A percentile compares a stretch with the other conserved stretches of the same genome.
Evolutionary conservation across 164 flowering plant genomes (phyloP).

Genomic region (Cinnamomum micranthum): DNA sequence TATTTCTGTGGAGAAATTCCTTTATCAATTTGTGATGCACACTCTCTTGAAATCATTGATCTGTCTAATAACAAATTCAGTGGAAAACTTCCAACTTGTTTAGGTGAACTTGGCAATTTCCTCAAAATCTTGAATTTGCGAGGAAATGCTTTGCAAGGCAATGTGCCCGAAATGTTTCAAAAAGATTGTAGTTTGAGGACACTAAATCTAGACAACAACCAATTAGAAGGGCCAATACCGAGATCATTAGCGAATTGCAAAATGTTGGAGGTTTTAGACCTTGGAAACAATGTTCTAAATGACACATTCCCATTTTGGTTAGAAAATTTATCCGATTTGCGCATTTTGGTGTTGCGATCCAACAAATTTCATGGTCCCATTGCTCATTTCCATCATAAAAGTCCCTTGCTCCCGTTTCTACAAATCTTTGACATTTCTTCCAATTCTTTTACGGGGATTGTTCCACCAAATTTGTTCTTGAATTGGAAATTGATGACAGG

Average conservation of each 20-base stretch:
- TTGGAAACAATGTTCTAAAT: not conserved
- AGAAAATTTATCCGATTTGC: not conserved
- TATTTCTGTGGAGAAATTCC: not conserved
- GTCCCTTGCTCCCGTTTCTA: not conserved
- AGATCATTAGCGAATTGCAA: not conserved
- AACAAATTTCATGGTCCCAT: not conserved
- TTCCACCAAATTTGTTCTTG: not conserved
- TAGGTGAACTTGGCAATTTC: not conserved
- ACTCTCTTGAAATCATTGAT: not conserved
- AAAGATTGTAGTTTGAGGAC: not conserved
- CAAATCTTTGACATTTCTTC: not conserved
- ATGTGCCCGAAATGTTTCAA: not conserved
- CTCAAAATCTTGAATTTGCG: not conserved
- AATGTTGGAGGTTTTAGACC: not conserved
- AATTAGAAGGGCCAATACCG: not conserved
- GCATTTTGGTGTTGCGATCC: not conserved
- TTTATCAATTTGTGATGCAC: not conserved
- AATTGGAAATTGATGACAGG: not conserved
- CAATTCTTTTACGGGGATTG: not conserved
- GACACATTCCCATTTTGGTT: not conserved
- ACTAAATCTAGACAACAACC: not conserved
- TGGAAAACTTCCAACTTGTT: not conserved
- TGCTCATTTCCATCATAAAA: not conserved
- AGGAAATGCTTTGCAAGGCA: not conserved
- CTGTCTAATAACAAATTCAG: not conserved